A percentile compares a stretch with the other conserved stretches of the same genome.
Conservation (phyloP, 257 asterid species). For the Thymus mandschuricus region DNA sequence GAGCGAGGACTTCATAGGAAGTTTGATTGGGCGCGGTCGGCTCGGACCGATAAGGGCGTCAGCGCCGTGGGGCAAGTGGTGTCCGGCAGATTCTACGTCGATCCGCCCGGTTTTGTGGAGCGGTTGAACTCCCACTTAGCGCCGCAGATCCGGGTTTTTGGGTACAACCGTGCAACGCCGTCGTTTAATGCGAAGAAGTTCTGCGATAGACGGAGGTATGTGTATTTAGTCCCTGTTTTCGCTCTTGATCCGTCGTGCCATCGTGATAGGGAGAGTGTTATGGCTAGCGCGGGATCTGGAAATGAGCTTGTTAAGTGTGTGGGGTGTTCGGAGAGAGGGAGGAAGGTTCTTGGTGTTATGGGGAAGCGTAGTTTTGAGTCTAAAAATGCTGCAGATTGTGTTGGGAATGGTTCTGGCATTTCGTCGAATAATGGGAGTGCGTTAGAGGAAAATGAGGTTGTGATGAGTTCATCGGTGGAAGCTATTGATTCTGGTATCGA, state of each 20-base stretch:
- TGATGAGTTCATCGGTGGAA: conserved; percentile 13
- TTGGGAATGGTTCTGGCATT: conserved; percentile 39
- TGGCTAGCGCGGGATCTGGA: conserved; percentile 77
- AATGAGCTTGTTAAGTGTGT: conserved; percentile 77
- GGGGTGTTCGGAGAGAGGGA: conserved; percentile 90
- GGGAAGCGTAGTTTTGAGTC: conserved; percentile 59
- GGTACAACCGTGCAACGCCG: conserved; percentile 71
- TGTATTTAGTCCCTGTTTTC: conserved; percentile 82
- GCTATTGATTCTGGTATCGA: conserved; percentile 23
- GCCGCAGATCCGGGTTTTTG: conserved; percentile 79
- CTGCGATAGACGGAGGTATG: conserved; percentile 91
- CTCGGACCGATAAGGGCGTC: conserved; percentile 96
- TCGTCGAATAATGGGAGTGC: conserved; percentile 37
- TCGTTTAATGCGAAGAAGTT: conserved; percentile 91
- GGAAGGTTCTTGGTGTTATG: conserved; percentile 76
- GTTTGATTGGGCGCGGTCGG: conserved; percentile 91
- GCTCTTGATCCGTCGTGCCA: conserved; percentile 84
- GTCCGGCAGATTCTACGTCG: conserved; percentile 82
- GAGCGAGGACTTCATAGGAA: conserved; percentile 66
- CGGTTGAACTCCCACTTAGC: conserved; percentile 65
- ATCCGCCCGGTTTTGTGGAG: conserved; percentile 86
- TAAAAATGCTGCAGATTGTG: conserved; percentile 24
- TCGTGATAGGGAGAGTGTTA: conserved; percentile 89
- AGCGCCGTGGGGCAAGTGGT: conserved; percentile 98
- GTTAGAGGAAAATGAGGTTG: conserved; percentile 23